Evolutionary conservation across 768 basidiomycete genomes (phyloP).

Genomic region (Suillus americanus): DNA sequence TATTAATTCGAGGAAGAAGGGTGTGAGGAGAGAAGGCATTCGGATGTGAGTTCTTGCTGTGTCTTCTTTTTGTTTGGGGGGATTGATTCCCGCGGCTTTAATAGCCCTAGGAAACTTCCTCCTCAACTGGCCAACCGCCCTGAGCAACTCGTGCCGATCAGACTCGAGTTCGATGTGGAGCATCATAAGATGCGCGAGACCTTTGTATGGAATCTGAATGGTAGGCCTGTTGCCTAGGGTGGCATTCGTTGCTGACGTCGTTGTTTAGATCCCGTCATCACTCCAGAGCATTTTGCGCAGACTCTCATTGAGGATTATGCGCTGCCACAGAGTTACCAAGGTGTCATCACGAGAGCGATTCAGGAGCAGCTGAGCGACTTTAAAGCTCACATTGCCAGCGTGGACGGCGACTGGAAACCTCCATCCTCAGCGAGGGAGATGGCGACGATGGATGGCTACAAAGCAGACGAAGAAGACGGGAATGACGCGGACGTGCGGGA

Average conservation of each 20-base stretch:
- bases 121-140: conserved; percentile 56
- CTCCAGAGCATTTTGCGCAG: conserved; percentile 88
- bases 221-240: conserved; percentile 43
- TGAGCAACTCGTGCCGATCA: conserved; percentile 89
- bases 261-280: conserved; percentile 76
- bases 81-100: conserved; percentile 12
- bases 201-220: conserved; percentile 95
- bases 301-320: conserved; percentile 89
- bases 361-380: conserved; percentile 86
- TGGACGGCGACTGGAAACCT: conserved; percentile 44
- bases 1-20: conserved; percentile 45
- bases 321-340: conserved; percentile 63
- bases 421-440: conserved; percentile 21
- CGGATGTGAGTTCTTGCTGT: conserved; percentile 60
- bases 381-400: conserved; percentile 60
- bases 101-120: conserved; percentile 61
- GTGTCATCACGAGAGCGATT: conserved; percentile 75
- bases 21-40: conserved; percentile 64
- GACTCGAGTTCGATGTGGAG: conserved; percentile 96
- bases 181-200: conserved; percentile 93
- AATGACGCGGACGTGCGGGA: conserved; percentile 19
- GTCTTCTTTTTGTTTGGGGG: conserved; percentile 3
- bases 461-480: conserved; percentile 28
- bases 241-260: neutral
- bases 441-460: conserved; percentile 20